Evolutionary conservation across 768 basidiomycete species (phyloP), one percentile per base, ranked within the genome.

Genomic region (Psilocybe azurescens): DNA sequence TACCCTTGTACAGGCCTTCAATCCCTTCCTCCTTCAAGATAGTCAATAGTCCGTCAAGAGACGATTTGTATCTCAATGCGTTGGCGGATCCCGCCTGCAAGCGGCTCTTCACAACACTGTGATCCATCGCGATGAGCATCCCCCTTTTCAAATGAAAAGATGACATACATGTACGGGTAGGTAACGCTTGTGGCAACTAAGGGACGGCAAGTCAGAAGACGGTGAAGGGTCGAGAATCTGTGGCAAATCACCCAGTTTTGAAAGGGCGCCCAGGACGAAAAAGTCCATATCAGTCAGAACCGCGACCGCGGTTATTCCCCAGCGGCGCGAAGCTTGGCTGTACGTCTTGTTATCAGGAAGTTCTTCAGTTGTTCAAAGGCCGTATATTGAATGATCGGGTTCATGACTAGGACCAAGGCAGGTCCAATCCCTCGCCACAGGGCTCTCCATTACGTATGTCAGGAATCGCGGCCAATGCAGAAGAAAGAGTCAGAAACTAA

Each of bases 321-420:
- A 53, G 80, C 75, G 36, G 79, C 81, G 54, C 83, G 80, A 66
- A 87, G 72, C 66, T 77, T 84, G 53, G 72, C 79, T 30, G 85
- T 87, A 38, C 91, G 85, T 32, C 82, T 83, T 62, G 83, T 81
- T 58, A 95, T 77, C 60, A 98, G 70, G 39, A 86, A 68, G 68
- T 96, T 97, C 81, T 97, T 97, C 69, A 99, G 80, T 72, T 97
- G 94, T 75, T 99, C 97, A 65, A 98, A 99, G 0, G 89, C 87
- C 18, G 97, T 98, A 74, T 97, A 96, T 79, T 95, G 88, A 33
- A 99, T 83, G 33, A 99, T 91, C 14, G 97, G 97, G 75, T 99
- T 99, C 64, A 94, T 86, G 66, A 98, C 97, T 49, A 99, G 82
- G 30, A 95, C 83, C 53, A 99, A 80, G n/a, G 95, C 95, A 3